phyloP scores from a whole-genome alignment of 257 asterid species.

The Avicennia marina region DNA sequence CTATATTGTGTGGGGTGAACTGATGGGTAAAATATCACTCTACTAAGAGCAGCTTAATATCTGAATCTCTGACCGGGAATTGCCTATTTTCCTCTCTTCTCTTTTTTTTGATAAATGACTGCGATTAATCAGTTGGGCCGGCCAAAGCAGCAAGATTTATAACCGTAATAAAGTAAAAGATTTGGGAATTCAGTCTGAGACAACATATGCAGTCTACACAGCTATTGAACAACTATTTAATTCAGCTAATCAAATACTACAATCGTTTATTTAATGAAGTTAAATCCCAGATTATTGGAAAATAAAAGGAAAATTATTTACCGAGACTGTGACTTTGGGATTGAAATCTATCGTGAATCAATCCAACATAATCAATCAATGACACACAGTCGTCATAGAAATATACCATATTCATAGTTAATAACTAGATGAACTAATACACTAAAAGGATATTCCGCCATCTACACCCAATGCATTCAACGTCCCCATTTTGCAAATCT shows the following conservation, averaged over 20 bases:
- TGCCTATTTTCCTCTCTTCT: too few species aligned
- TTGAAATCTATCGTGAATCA: neutral
- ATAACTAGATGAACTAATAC: neutral
- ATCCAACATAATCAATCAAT: too few species aligned
- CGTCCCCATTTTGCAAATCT: neutral
- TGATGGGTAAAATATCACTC: neutral
- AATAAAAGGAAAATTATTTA: conserved; percentile 11
- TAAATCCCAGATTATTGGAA: neutral
- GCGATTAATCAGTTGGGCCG: neutral
- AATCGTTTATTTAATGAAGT: neutral
- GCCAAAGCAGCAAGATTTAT: neutral
- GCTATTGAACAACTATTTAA: too few species aligned
- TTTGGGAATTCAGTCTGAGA: too few species aligned
- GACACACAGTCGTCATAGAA: too few species aligned
- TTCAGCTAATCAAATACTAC: conserved; percentile 2
- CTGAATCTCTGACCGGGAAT: neutral
- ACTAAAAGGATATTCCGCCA: neutral
- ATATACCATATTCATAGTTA: too few species aligned
- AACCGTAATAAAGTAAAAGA: neutral
- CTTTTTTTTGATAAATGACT: neutral
- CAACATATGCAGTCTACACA: too few species aligned
- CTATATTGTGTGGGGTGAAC: too few species aligned
- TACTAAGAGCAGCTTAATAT: neutral
- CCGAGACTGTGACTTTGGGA: neutral
- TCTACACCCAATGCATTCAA: conserved; percentile 1